Percentiles rank a stretch among this genome's conserved stretches.
These are phyloP conservation scores for Lachancea thermotolerans DNA, from an alignment of 805 yeast species.

Conservation along the genomic window DNA sequence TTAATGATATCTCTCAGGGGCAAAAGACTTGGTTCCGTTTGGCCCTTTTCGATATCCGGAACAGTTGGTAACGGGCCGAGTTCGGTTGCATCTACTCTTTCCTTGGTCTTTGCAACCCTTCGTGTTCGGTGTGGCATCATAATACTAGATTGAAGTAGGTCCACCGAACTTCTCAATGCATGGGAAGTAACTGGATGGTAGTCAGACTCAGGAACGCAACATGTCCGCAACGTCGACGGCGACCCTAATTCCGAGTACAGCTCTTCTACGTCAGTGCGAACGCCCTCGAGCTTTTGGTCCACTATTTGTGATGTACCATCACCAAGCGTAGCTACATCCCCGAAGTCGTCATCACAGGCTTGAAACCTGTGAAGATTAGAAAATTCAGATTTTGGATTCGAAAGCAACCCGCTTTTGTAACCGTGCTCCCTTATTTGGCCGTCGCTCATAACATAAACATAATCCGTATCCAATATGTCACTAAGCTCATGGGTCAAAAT, in stretches of 20 bases:
- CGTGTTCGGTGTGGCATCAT: not conserved
- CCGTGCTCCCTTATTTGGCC: conserved; percentile 52
- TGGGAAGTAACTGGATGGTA: not conserved
- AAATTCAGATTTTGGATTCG: conserved; percentile 3
- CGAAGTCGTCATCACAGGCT: not conserved
- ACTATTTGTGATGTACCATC: not conserved
- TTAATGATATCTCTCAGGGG: conserved; percentile 18
- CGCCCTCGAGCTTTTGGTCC: not conserved
- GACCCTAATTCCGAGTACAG: conserved; percentile 6
- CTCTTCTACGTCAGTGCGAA: conserved; percentile 2
- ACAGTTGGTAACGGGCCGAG: not conserved
- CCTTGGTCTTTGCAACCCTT: not conserved
- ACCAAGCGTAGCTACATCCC: not conserved
- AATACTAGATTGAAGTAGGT: conserved; percentile 1
- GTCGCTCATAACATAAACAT: conserved; percentile 49
- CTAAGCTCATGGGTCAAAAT: conserved; percentile 71
- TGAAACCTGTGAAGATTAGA: conserved; percentile 4
- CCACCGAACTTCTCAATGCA: conserved; percentile 1
- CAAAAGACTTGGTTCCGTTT: conserved; percentile 1
- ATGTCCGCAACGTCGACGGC: conserved; percentile 2
- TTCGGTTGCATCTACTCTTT: not conserved
- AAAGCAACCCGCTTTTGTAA: conserved; percentile 29
- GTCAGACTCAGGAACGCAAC: not conserved
- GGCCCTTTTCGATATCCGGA: not conserved
- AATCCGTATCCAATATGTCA: conserved; percentile 51